Evolutionary conservation across 1,139 yeast genomes (phyloP).

Genomic region (Meyerozyma carpophila): DNA sequence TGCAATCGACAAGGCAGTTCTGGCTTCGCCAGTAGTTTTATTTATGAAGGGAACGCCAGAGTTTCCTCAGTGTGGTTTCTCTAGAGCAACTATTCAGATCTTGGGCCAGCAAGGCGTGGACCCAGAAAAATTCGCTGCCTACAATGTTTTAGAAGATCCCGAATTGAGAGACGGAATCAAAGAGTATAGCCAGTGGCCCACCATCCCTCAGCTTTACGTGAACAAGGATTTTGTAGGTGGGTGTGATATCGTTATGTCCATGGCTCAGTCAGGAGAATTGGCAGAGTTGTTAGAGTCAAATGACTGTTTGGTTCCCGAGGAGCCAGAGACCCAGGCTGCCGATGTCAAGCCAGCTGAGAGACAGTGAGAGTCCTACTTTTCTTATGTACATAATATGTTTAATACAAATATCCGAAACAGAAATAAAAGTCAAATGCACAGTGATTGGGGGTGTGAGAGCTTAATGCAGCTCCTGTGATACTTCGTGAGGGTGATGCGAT

Average conservation of each 20-base stretch:
- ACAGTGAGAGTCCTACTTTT: conserved; percentile 12
- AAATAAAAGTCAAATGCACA: neutral
- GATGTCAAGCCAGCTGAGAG: conserved; percentile 38
- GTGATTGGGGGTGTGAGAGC: neutral
- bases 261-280: conserved; percentile 92
- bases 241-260: conserved; percentile 87
- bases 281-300: conserved; percentile 77
- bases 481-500: neutral
- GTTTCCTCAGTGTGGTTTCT: conserved; percentile 96
- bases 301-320: conserved; percentile 76
- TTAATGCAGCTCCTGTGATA: neutral
- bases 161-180: conserved; percentile 91
- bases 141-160: conserved; percentile 90
- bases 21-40: conserved; percentile 87
- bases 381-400: neutral
- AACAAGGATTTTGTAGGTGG: conserved; percentile 92
- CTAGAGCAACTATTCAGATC: conserved; percentile 88
- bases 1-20: conserved; percentile 82
- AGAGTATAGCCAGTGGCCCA: conserved; percentile 94
- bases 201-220: conserved; percentile 72
- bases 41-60: conserved; percentile 98
- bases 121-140: conserved; percentile 93
- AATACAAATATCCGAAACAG: neutral
- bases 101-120: conserved; percentile 97
- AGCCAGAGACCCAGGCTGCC: conserved; percentile 30